These are phyloP conservation scores for Kurtzmaniella natalensis DNA, from an alignment of 1,139 yeast genomes.

Conservation along the genomic window DNA sequence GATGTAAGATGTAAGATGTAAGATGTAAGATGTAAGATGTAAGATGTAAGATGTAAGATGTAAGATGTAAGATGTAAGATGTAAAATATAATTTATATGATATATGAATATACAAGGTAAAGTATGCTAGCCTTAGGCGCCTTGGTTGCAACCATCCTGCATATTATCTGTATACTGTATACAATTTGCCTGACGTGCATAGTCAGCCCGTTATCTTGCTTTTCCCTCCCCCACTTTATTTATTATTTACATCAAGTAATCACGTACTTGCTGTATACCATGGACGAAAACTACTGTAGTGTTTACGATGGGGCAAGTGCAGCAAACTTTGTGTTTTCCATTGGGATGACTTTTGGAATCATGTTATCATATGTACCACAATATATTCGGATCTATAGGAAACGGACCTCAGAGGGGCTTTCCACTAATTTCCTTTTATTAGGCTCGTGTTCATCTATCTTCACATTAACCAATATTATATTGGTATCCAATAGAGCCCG, in stretches of 20 bases:
- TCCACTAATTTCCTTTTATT: slow-evolving; percentile 69
- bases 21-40: too few species aligned
- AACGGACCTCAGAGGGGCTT: slow-evolving; percentile 73
- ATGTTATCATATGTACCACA: slow-evolving; percentile 77
- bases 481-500: slow-evolving; percentile 55
- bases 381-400: slow-evolving; percentile 53
- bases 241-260: too few species aligned
- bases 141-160: too few species aligned
- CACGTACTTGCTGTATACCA: not conserved
- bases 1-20: too few species aligned
- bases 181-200: too few species aligned
- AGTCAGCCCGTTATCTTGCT: not conserved
- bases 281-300: slow-evolving; percentile 24
- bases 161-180: too few species aligned
- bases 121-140: too few species aligned
- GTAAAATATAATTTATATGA: too few species aligned
- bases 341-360: slow-evolving; percentile 61
- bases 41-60: too few species aligned
- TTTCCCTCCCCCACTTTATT: not conserved
- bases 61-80: too few species aligned
- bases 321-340: slow-evolving; percentile 45
- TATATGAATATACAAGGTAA: too few species aligned
- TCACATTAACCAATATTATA: slow-evolving; percentile 65
- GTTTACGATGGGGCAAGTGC: slow-evolving; percentile 44
- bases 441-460: slow-evolving; percentile 69